A percentile compares a stretch with the other conserved stretches of the same genome.
These are phyloP conservation scores for Colletotrichum salicis DNA, from an alignment of 2,329 filamentous ascomycete genomes.

Conservation along the genomic window DNA sequence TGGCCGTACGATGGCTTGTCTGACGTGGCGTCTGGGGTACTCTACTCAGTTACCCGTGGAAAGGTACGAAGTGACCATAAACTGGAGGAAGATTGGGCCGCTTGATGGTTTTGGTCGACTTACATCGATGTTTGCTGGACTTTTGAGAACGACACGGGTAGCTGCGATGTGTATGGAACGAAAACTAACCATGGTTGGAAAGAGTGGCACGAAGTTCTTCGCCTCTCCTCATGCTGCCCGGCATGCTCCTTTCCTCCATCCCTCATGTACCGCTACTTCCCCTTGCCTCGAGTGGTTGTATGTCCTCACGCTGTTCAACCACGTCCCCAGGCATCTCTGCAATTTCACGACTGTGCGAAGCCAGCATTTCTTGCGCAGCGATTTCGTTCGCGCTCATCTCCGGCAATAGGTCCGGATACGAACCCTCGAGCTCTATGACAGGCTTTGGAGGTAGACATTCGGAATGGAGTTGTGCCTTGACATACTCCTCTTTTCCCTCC, in stretches of 20 bases:
- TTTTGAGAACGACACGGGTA: background rate
- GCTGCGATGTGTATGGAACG: background rate
- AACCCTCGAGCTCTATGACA: background rate
- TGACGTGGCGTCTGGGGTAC: background rate
- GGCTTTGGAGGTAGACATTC: background rate
- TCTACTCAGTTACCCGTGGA: background rate
- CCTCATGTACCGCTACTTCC: background rate
- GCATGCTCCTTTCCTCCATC: background rate
- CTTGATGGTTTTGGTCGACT: background rate
- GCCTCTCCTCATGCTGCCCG: background rate
- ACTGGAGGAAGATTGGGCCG: background rate
- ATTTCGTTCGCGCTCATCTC: slow-evolving; percentile 8
- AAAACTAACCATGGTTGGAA: background rate
- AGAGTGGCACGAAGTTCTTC: background rate
- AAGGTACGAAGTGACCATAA: background rate
- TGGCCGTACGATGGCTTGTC: background rate
- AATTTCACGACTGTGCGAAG: background rate
- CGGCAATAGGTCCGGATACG: background rate
- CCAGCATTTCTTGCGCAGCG: background rate
- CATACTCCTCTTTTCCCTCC: background rate
- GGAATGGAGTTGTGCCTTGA: slow-evolving; percentile 6
- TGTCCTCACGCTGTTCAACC: background rate
- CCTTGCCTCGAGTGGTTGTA: background rate
- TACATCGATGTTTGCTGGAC: background rate
- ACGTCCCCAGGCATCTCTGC: background rate